Base-by-base conservation (phyloP, 1,139 yeast genomes). In the Candida sp. region DNA sequence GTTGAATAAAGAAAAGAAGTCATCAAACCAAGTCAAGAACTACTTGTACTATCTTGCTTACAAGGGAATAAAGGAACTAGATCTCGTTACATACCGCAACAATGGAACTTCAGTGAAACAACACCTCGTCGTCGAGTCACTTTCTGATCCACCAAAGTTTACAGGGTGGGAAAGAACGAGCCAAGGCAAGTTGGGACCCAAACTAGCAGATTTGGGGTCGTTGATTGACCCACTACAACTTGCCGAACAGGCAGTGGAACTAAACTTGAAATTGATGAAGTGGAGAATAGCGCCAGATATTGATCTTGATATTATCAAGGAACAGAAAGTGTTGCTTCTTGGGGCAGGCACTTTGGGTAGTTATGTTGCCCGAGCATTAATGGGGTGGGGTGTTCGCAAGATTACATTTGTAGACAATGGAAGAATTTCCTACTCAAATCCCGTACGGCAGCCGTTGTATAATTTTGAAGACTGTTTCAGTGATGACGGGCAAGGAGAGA, bases 301-400 rank as follows among this genome's bases (percentile, higher is more conserved):
- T 6, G 81, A 94, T 61, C 74, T 94, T 47, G 92, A 89, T 6
- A 64, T 72, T 1, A 74, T 94, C 27, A 82, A 83, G 55, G 54
- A 69, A 11, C 81, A 87, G 27, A 85, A 78, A 56, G 88, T 93
- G 34, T 69, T 94, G 42, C 72, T 94, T 17, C 76, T 94, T n/a
- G 99, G 99, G 0, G 90, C 99, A 0, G 99, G 99, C 4, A 96
- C 99, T 2, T 76, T 96, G 11, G 99, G 99, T 0, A 88, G 96
- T 55, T 92, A 93, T 63, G 96, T 94, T 7, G 83, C 96, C 0
- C 75, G 99, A 52, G 87, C 90, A 0, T 70, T 94, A 39, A 68
- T 94, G 67, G 98, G 96, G 0, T 94, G 99, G 99, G 99, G 99
- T 2, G 93, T 92, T 0, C 73, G 89, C 35, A 76, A 83, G 37